Evolutionary conservation across 495 filamentous ascomycete species (phyloP).

Genomic region (Penicillium flavigenum): DNA sequence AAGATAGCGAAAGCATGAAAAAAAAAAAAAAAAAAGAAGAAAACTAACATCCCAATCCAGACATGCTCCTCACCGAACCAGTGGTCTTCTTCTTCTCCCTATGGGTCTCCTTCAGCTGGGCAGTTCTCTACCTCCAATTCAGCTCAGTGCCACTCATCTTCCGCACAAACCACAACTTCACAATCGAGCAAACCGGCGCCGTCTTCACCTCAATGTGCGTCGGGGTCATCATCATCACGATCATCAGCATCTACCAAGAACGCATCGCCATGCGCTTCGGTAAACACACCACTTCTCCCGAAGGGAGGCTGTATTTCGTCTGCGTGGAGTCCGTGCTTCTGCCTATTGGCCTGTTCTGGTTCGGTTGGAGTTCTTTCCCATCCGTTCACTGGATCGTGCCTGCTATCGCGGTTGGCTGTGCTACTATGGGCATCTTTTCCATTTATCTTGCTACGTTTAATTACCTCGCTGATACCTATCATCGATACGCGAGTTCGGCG

Average conservation of each 20-base stretch:
- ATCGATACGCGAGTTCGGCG: slow-evolving; percentile 79
- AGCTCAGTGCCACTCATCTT: slow-evolving; percentile 78
- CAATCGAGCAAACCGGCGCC: slow-evolving; percentile 61
- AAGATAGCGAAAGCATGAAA: background rate
- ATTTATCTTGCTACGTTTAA: slow-evolving; percentile 93
- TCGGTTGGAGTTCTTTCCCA: slow-evolving; percentile 69
- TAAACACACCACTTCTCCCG: slow-evolving; percentile 57
- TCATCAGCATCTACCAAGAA: slow-evolving; percentile 75
- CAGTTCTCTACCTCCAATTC: slow-evolving; percentile 82
- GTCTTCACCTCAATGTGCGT: slow-evolving; percentile 75
- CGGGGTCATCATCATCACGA: slow-evolving; percentile 65
- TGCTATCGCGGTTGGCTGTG: slow-evolving; percentile 64
- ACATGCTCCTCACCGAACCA: slow-evolving; percentile 83
- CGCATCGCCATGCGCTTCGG: slow-evolving; percentile 44
- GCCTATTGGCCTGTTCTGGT: slow-evolving; percentile 80
- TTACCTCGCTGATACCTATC: slow-evolving; percentile 90
- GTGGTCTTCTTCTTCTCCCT: slow-evolving; percentile 94
- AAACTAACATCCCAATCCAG: slow-evolving; percentile 24
- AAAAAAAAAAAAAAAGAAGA: background rate
- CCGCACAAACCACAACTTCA: slow-evolving; percentile 65
- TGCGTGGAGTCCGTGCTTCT: slow-evolving; percentile 69
- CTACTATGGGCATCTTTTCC: slow-evolving; percentile 85
- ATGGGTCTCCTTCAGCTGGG: slow-evolving; percentile 91
- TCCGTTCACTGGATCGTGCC: slow-evolving; percentile 78
- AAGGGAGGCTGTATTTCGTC: slow-evolving; percentile 79